A percentile compares a stretch with the other conserved stretches of the same genome.
phyloP scores from a whole-genome alignment of 208 protist genomes.

The Crithidia thermophila region DNA sequence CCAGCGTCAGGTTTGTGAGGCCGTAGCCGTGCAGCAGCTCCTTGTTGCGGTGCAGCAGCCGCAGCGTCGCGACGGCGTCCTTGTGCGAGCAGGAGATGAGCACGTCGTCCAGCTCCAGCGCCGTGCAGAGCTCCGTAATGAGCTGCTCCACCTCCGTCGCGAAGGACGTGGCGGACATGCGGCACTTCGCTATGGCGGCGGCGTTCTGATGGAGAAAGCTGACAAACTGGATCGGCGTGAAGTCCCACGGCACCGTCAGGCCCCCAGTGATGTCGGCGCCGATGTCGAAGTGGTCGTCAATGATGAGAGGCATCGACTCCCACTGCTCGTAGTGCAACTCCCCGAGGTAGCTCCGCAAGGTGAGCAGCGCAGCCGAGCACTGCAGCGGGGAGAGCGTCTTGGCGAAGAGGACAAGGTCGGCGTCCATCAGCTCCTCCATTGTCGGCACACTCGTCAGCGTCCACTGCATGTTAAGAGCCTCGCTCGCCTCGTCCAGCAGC shows the following conservation, averaged over 20 bases:
- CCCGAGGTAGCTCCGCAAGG: slow-evolving; percentile 75
- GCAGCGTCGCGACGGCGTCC: slow-evolving; percentile 58
- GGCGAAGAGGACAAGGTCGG: slow-evolving; percentile 86
- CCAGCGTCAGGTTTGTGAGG: slow-evolving; percentile 78
- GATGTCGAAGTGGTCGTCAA: slow-evolving; percentile 78
- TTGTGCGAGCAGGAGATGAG: slow-evolving; percentile 90
- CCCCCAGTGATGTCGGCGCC: slow-evolving; percentile 73
- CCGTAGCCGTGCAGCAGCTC: slow-evolving; percentile 74
- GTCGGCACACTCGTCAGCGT: slow-evolving; percentile 74
- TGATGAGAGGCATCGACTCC: slow-evolving; percentile 89
- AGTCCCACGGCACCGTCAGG: slow-evolving; percentile 90
- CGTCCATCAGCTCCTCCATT: slow-evolving; percentile 91
- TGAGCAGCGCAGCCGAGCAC: slow-evolving; percentile 84
- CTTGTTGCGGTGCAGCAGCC: slow-evolving; percentile 78
- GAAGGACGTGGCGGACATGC: slow-evolving; percentile 46
- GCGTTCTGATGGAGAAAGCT: slow-evolving; percentile 86
- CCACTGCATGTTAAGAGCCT: slow-evolving; percentile 77
- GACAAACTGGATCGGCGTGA: slow-evolving; percentile 78
- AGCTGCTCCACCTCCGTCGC: slow-evolving; percentile 76
- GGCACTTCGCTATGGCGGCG: slow-evolving; percentile 55
- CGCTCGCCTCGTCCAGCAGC: slow-evolving; percentile 87
- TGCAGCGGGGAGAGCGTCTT: slow-evolving; percentile 82
- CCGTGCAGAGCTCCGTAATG: slow-evolving; percentile 78
- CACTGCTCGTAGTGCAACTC: slow-evolving; percentile 89
- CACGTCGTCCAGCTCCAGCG: slow-evolving; percentile 84